Evolutionary conservation across 1,284 basidiomycete genomes (phyloP), one percentile per base, ranked within the genome.

Genomic region (Ustanciosporium gigantosporum): DNA sequence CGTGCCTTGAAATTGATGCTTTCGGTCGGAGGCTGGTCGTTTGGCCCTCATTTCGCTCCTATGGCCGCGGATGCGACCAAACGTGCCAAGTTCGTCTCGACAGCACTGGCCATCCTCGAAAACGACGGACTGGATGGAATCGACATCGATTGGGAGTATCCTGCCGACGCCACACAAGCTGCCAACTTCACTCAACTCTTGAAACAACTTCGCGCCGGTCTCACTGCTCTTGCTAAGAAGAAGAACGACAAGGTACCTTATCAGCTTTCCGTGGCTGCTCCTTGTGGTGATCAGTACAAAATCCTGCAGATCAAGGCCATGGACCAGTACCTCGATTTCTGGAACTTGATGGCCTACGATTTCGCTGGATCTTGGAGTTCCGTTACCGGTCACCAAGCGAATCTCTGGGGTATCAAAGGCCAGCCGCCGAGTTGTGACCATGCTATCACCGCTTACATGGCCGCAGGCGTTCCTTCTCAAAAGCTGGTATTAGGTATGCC

Each of bases 81-180:
- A 71, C 85, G 89, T 14, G 79, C 82, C 9, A 85, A 79, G 5
- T 96, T 95, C 70, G 88, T 91, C 32, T 76, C 79, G 29, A 84
- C 82, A 37, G 87, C 88, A 0, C 84, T 93, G 27, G 81, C 83
- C 46, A 75, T 92, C 7, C 82, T 94, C 27, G 87, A 91, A 72
- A 86, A 94, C 77, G 88, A 90, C 53, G 91, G 90, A 0, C 84
- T 96, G 31, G 91, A 94, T 66, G 91, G 91, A 38, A 83, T 79
- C 25, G 74, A 76, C 39, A 58, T 91, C 22, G 90, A 91, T 78
- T 91, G 91, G 73, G 90, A 92, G 73, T 92, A 90, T 73, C 90
- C 90, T 0, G 80, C 82, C 31, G 85, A 88, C 64, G 82, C 84
- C 16, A 80, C 81, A 4, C 86, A 91, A 73, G 89, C 89, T 0